Evolutionary conservation across 768 basidiomycete species (phyloP).

Genomic region (Gloeostereum incarnatum): DNA sequence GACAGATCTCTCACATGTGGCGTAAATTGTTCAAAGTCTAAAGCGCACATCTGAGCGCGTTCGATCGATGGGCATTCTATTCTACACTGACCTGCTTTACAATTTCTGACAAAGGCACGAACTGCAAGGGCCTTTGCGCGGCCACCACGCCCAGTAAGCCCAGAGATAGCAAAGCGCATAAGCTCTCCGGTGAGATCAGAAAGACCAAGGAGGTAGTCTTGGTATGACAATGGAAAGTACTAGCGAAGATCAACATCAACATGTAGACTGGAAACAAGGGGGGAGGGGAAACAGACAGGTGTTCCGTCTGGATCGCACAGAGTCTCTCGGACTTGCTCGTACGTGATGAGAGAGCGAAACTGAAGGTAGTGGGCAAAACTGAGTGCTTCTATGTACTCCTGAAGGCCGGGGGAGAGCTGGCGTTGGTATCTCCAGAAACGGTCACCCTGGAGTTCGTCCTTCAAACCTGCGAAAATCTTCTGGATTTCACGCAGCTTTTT

Average conservation of each 20-base stretch:
- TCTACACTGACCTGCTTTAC: slow-evolving; percentile 60
- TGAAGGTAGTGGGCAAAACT: slow-evolving; percentile 85
- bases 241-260: slow-evolving; percentile 19
- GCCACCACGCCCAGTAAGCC: slow-evolving; percentile 60
- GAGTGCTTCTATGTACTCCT: slow-evolving; percentile 94
- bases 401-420: slow-evolving; percentile 71
- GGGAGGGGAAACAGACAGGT: slow-evolving; percentile 39
- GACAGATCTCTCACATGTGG: slow-evolving; percentile 62
- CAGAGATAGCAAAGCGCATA: slow-evolving; percentile 91
- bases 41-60: neutral
- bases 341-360: slow-evolving; percentile 56
- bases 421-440: slow-evolving; percentile 73
- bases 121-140: slow-evolving; percentile 52
- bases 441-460: slow-evolving; percentile 53
- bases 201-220: slow-evolving; percentile 88
- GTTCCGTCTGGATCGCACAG: slow-evolving; percentile 52
- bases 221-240: slow-evolving; percentile 69
- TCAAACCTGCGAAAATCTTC: slow-evolving; percentile 50
- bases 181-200: slow-evolving; percentile 95
- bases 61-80: neutral
- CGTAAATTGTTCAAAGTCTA: slow-evolving; percentile 75
- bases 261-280: neutral
- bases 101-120: slow-evolving; percentile 63
- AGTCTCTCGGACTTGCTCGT: slow-evolving; percentile 53
- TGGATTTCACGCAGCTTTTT: slow-evolving; percentile 63